phyloP scores from a whole-genome alignment of 352 stramenopile genomes.

The Phytophthora sansomeana region DNA sequence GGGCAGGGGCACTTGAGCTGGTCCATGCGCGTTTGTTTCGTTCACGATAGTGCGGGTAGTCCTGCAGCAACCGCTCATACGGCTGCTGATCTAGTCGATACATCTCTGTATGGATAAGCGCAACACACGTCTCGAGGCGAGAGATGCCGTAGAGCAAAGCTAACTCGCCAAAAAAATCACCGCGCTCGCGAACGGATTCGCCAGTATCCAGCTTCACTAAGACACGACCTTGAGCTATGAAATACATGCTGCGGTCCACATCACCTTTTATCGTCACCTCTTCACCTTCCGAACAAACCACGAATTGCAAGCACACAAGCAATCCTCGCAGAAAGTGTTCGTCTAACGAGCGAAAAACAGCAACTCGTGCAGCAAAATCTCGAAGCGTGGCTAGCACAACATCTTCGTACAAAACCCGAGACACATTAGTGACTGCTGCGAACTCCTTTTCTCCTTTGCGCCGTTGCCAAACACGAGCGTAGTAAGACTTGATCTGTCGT shows the following conservation, averaged over 20 bases:
- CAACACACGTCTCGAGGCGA: constrained; percentile 68
- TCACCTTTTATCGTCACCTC: constrained; percentile 76
- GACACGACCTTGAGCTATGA: constrained; percentile 71
- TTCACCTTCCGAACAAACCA: constrained; percentile 77
- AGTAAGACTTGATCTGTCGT: constrained; percentile 82
- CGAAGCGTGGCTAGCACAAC: constrained; percentile 63
- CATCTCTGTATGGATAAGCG: constrained; percentile 63
- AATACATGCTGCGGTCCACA: constrained; percentile 86
- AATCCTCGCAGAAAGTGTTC: constrained; percentile 73
- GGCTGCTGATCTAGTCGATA: constrained; percentile 72
- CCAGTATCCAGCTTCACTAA: constrained; percentile 65
- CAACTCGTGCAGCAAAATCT: constrained; percentile 57
- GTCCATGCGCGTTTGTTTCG: constrained; percentile 63
- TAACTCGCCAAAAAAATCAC: constrained; percentile 72
- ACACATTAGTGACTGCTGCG: constrained; percentile 54
- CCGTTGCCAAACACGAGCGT: constrained; percentile 65
- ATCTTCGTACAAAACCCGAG: constrained; percentile 60
- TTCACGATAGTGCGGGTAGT: constrained; percentile 76
- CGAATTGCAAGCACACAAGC: constrained; percentile 68
- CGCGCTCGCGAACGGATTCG: constrained; percentile 63
- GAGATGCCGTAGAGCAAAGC: constrained; percentile 71
- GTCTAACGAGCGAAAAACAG: constrained; percentile 63
- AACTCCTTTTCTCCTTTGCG: constrained; percentile 67
- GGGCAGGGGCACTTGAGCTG: constrained; percentile 21
- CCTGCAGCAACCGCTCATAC: constrained; percentile 69